These are phyloP conservation scores for Claviceps pazoutovae DNA, from an alignment of 2,329 filamentous ascomycete genomes.

Conservation along the genomic window DNA sequence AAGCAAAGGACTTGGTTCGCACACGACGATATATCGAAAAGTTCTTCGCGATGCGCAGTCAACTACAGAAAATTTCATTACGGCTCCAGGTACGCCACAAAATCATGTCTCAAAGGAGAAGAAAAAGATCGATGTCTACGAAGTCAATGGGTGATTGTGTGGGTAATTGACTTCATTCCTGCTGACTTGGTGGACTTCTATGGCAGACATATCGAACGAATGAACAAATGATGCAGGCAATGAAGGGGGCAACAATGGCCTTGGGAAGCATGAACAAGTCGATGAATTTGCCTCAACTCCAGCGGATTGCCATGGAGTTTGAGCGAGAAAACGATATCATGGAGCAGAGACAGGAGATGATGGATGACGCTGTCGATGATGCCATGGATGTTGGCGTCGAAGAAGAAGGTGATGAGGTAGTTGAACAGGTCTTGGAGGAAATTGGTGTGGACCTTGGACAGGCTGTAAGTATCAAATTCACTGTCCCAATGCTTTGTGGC, in stretches of 20 bases:
- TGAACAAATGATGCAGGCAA: constrained; percentile 99
- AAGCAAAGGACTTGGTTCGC: constrained; percentile 90
- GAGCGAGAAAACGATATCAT: constrained; percentile 98
- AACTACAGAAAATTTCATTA: constrained; percentile 88
- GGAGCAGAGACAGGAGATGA: constrained; percentile 98
- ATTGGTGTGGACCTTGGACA: constrained; percentile 90
- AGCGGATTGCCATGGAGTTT: constrained; percentile 97
- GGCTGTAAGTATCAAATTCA: constrained; percentile 45
- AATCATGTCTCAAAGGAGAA: neutral
- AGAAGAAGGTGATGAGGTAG: constrained; percentile 91
- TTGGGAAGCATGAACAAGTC: constrained; percentile 93
- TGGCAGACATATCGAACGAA: constrained; percentile 85
- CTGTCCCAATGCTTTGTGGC: neutral
- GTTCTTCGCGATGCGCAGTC: constrained; percentile 96
- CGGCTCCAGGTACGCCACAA: constrained; percentile 64
- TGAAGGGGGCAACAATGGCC: constrained; percentile 92
- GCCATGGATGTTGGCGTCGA: constrained; percentile 83
- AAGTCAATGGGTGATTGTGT: neutral
- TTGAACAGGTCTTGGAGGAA: constrained; percentile 92
- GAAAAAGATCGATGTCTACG: neutral
- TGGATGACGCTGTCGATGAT: constrained; percentile 97
- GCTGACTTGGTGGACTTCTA: constrained; percentile 5
- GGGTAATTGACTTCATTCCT: neutral
- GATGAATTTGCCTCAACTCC: constrained; percentile 91
- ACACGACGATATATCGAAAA: constrained; percentile 93